Conservation (phyloP, 441 rosid species). For the Corymbia calophylla region DNA sequence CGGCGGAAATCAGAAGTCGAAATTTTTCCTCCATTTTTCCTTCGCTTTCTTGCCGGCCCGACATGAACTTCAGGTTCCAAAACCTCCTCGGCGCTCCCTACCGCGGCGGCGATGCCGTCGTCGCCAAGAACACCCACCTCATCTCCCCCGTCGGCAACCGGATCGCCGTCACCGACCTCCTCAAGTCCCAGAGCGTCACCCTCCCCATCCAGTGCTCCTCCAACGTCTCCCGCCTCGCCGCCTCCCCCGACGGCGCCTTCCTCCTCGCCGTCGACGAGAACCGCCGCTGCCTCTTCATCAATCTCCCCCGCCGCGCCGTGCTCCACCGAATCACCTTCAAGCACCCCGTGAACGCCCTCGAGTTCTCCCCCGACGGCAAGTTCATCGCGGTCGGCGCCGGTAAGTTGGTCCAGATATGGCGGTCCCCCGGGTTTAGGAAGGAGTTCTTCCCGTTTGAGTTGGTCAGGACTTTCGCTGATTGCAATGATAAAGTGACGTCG, state of each 20-base stretch:
- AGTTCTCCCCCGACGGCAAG: conserved; percentile 74
- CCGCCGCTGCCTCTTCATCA: conserved; percentile 71
- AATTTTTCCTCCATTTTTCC: not conserved
- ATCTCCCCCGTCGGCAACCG: conserved; percentile 89
- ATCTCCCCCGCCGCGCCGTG: conserved; percentile 57
- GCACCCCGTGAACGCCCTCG: conserved; percentile 41
- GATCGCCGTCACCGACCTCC: conserved; percentile 79
- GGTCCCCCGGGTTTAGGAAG: conserved; percentile 72
- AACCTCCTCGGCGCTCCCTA: conserved; percentile 91
- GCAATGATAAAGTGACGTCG: conserved; percentile 53
- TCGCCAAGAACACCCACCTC: conserved; percentile 55
- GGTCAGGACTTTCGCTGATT: conserved; percentile 76
- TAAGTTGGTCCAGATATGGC: conserved; percentile 71
- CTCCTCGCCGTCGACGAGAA: conserved; percentile 76
- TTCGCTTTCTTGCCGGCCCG: conserved; percentile 2
- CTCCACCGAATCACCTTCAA: conserved; percentile 75
- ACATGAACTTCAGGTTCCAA: conserved; percentile 79
- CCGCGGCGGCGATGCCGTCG: conserved; percentile 75
- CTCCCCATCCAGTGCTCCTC: conserved; percentile 65
- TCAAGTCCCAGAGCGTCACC: conserved; percentile 63
- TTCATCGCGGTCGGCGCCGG: conserved; percentile 60
- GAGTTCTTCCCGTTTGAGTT: conserved; percentile 70
- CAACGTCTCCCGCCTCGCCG: conserved; percentile 68
- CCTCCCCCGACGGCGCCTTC: conserved; percentile 75
- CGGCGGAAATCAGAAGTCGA: not conserved